Base-by-base conservation (phyloP, 2,329 filamentous ascomycete genomes). In the Pseudogymnoascus sp. region DNA sequence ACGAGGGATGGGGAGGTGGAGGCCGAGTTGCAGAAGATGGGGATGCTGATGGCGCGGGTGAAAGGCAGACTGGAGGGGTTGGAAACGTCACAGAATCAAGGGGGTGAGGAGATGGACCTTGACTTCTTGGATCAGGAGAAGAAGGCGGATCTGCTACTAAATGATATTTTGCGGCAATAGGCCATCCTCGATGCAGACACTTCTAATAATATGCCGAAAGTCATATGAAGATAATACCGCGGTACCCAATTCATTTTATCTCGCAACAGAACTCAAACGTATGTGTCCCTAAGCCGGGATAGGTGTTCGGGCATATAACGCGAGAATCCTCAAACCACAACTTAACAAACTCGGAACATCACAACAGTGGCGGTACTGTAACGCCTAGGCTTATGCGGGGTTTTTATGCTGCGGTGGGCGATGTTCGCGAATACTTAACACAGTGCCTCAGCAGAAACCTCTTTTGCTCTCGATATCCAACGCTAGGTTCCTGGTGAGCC, bases 1-100 rank as follows among this genome's bases (percentile, higher is more conserved):
- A 86, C 84, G 60, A 81, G 82, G 33, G 82, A 87, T 69, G 84
- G 86, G 1, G 81, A 85, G 58, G 72, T 91, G 8, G 87, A 87
- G 70, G 77, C 76, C 61, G 88, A 91, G 73, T 75, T 91, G 62
- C 82, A 86, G 71, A 82, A 80, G 65, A 89, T 87, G 81, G 81
- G 85, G 35, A 77, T 86, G 66, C 73, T 91, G 65, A 77, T 88
- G 62, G 80, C 81, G 0, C 78, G 85, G 25, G 84, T 88, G 0
- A 79, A 80, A 4, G 82, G 80, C 2, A 78, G 82, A 19, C 76
- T 87, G 1, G 76, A 59, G 2, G 68, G 64, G 2, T 61, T 73
- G 59, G 66, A 67, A 14, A 62, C 64, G 36, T 64, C 42, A 23
- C 62, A 45, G 9, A 39, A 36, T 3, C 59, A 42, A 9, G 69